These are phyloP conservation scores for Erodium maritimum DNA, from an alignment of 345 rosid species.

Conservation along the genomic window DNA sequence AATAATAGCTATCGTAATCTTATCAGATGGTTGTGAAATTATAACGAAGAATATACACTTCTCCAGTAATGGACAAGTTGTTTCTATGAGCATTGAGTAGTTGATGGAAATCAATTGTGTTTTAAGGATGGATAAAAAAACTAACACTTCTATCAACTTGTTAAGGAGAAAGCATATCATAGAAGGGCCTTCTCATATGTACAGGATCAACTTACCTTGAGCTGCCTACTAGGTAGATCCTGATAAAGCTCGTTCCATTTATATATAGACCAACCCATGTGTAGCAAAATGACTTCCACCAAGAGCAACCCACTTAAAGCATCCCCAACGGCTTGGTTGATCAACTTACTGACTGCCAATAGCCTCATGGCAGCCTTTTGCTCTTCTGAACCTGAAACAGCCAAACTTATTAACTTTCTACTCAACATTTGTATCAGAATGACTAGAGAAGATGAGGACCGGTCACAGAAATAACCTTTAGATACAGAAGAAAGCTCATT, in stretches of 20 bases:
- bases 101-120: too few relatives aligned
- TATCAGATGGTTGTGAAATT: too few relatives aligned
- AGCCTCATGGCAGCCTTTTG: constrained; percentile 67
- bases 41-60: too few relatives aligned
- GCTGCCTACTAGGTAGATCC: constrained; percentile 86
- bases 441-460: neutral
- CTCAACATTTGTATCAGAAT: too few relatives aligned
- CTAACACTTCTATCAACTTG: neutral
- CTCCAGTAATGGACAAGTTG: too few relatives aligned
- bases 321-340: constrained; percentile 96
- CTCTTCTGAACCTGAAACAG: constrained; percentile 49
- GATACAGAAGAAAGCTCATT: constrained; percentile 29
- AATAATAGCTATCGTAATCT: too few relatives aligned
- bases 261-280: constrained; percentile 74
- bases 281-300: constrained; percentile 71
- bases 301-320: constrained; percentile 81
- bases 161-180: neutral
- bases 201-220: constrained; percentile 41
- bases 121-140: too few relatives aligned
- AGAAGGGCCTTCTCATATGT: neutral
- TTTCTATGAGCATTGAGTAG: too few relatives aligned
- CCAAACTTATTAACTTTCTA: neutral
- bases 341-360: constrained; percentile 63
- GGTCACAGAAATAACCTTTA: constrained; percentile 26
- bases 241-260: constrained; percentile 68